Evolutionary conservation across 495 filamentous ascomycete genomes (phyloP).

Genomic region (Alectoria sarmentosa): DNA sequence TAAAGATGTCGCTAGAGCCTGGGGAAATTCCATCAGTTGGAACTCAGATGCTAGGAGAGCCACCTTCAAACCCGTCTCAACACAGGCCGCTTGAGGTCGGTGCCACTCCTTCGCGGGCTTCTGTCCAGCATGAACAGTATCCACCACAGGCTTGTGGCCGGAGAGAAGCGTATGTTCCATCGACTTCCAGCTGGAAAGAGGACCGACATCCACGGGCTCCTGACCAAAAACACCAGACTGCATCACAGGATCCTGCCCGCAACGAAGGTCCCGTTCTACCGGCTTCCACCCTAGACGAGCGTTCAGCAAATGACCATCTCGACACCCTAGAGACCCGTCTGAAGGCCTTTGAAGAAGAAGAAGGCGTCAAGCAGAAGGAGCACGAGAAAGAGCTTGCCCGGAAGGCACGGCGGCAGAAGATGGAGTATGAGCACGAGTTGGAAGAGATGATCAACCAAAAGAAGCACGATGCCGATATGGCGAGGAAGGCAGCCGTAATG

Average conservation of each 20-base stretch:
- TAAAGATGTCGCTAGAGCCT: too few species aligned
- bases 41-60: background rate
- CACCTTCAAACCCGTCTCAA: background rate
- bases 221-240: too few species aligned
- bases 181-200: background rate
- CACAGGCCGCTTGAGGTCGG: background rate
- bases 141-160: background rate
- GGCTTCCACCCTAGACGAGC: background rate
- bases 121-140: background rate
- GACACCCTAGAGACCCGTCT: background rate
- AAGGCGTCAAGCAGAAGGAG: background rate
- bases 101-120: background rate
- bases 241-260: background rate
- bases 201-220: background rate
- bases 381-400: background rate
- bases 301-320: background rate
- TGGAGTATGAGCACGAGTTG: constrained; percentile 3
- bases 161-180: background rate
- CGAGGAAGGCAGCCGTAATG: background rate
- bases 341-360: constrained; percentile 1
- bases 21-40: background rate
- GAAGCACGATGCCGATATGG: constrained; percentile 2
- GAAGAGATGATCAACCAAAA: background rate
- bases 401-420: background rate
- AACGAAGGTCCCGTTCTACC: background rate